phyloP scores from a whole-genome alignment of 441 rosid genomes.

The Erodium chrysanthum region DNA sequence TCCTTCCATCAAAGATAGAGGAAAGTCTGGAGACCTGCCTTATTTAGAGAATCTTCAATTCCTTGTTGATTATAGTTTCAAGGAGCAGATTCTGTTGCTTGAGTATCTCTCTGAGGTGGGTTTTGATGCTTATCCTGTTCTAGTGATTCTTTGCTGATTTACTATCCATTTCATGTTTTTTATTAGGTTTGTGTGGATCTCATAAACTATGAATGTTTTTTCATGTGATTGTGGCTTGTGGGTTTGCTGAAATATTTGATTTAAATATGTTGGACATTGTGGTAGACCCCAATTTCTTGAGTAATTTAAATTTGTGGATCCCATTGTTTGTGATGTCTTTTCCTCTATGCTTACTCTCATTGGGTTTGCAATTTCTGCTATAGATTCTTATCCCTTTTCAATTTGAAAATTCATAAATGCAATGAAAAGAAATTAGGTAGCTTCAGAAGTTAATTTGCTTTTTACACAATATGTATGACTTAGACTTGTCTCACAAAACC shows the following conservation, averaged over 20 bases:
- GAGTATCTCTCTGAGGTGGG: conserved; percentile 27
- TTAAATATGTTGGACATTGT: conserved; percentile 17
- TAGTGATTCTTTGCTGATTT: background rate
- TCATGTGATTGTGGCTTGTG: conserved; percentile 22
- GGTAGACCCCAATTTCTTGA: conserved; percentile 28
- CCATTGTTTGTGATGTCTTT: conserved; percentile 33
- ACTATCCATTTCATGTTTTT: background rate
- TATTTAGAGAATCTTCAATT: conserved; percentile 9
- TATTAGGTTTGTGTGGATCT: background rate
- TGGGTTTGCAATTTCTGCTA: conserved; percentile 18
- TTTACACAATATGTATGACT: conserved; percentile 39
- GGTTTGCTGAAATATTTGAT: conserved; percentile 10
- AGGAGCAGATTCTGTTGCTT: conserved; percentile 18
- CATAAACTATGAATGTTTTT: conserved; percentile 1
- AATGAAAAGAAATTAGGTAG: background rate
- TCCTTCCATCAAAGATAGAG: conserved; percentile 6
- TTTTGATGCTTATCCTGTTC: conserved; percentile 21
- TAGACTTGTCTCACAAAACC: conserved; percentile 20
- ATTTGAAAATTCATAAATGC: conserved; percentile 17
- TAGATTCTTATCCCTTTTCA: conserved; percentile 23
- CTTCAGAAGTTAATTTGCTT: conserved; percentile 21
- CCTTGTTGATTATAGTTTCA: conserved; percentile 9
- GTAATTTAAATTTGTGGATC: conserved; percentile 44
- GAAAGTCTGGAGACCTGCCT: background rate
- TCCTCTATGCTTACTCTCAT: conserved; percentile 26